Evolutionary conservation across 768 basidiomycete genomes (phyloP).

Genomic region (Boletus reticulatus): DNA sequence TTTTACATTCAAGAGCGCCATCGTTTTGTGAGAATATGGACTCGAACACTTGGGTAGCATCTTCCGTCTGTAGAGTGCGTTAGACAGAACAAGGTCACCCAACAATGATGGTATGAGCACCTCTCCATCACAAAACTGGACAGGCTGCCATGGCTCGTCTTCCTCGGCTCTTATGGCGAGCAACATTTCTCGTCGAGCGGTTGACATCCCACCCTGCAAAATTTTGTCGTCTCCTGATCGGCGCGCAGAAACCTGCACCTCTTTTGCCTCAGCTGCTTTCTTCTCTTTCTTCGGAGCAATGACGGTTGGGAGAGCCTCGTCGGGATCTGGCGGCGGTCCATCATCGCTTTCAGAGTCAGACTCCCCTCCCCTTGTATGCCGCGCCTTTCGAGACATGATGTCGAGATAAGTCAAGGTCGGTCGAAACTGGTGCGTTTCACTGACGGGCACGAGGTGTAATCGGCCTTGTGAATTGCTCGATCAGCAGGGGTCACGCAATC

Average conservation of each 20-base stretch:
- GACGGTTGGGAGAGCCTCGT: conserved; percentile 54
- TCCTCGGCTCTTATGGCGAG: conserved; percentile 70
- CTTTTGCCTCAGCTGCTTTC: conserved; percentile 57
- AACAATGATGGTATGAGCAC: conserved; percentile 39
- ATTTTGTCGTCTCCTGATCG: conserved; percentile 62
- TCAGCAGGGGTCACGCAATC: conserved; percentile 8
- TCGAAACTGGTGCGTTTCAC: conserved; percentile 76
- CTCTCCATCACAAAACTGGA: conserved; percentile 63
- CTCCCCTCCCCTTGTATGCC: conserved; percentile 46
- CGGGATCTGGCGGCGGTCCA: conserved; percentile 77
- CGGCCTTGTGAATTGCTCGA: conserved; percentile 43
- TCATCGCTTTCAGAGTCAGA: conserved; percentile 73
- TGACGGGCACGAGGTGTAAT: conserved; percentile 76
- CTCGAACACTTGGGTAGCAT: conserved; percentile 58
- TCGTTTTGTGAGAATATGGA: conserved; percentile 59
- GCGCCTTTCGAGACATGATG: conserved; percentile 60
- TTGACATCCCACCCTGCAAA: conserved; percentile 65
- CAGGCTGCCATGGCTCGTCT: conserved; percentile 71
- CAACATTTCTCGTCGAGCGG: conserved; percentile 74
- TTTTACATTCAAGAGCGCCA: conserved; percentile 50
- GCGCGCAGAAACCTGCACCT: conserved; percentile 74
- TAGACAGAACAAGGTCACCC: conserved; percentile 4
- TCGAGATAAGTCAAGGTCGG: conserved; percentile 84
- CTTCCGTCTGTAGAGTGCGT: conserved; percentile 45
- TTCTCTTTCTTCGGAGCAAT: conserved; percentile 54